phyloP scores from a whole-genome alignment of 495 filamentous ascomycete genomes.

The Trichoderma reesei region DNA sequence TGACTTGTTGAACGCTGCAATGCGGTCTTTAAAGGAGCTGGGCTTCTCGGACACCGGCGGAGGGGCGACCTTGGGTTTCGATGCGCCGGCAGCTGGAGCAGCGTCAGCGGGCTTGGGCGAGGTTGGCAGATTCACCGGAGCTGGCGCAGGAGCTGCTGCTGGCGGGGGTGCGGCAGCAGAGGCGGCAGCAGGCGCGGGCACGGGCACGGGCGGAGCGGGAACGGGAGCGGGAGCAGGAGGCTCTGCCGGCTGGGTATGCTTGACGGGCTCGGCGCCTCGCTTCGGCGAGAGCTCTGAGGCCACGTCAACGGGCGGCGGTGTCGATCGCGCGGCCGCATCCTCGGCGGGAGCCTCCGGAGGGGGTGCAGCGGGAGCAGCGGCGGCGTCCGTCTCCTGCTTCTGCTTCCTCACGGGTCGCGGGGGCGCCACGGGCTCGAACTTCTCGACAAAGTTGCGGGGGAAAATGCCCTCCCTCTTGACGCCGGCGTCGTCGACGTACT shows the following conservation, averaged over 20 bases:
- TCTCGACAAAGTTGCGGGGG: conserved; percentile 93
- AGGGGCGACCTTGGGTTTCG: conserved; percentile 41
- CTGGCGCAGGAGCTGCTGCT: conserved; percentile 22
- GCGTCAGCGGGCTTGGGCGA: conserved; percentile 25
- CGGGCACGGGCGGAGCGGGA: conserved; percentile 17
- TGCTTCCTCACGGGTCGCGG: conserved; percentile 69
- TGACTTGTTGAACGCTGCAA: conserved; percentile 92
- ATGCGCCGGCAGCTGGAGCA: conserved; percentile 24
- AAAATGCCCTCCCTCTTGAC: conserved; percentile 80
- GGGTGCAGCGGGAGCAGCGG: conserved; percentile 41
- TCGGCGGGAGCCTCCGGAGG: conserved; percentile 62
- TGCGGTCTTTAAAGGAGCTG: conserved; percentile 81
- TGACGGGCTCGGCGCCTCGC: conserved; percentile 22
- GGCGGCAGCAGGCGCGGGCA: conserved; percentile 11
- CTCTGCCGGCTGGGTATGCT: conserved; percentile 16
- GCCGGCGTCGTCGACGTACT: conserved; percentile 70
- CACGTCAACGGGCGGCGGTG: conserved; percentile 14
- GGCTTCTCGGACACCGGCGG: conserved; percentile 76
- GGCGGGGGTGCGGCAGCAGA: conserved; percentile 19
- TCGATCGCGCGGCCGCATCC: conserved; percentile 41
- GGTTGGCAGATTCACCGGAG: conserved; percentile 29
- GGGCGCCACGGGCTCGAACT: conserved; percentile 82
- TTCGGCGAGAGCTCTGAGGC: conserved; percentile 32
- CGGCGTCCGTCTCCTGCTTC: conserved; percentile 56
- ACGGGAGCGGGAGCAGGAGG: conserved; percentile 15